Evolutionary conservation across 2,329 filamentous ascomycete genomes (phyloP).

Genomic region (Colletotrichum sp.): DNA sequence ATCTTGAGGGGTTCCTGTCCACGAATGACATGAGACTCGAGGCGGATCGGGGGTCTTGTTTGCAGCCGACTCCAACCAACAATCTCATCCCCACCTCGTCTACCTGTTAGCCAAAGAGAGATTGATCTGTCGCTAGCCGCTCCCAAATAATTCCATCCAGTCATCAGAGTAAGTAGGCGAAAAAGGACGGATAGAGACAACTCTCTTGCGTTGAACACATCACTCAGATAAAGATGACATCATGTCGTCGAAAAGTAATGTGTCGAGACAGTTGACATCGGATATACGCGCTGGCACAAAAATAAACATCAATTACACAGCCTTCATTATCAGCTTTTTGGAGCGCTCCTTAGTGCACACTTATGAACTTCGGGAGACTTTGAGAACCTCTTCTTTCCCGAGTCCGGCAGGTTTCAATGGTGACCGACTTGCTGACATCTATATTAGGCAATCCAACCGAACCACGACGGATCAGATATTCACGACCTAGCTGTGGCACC

Average conservation of each 20-base stretch:
- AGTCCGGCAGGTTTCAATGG: neutral
- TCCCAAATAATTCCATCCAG: neutral
- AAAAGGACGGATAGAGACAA: neutral
- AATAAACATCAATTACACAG: neutral
- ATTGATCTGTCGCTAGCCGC: neutral
- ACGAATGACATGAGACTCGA: neutral
- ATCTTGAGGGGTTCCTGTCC: neutral
- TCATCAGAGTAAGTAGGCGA: neutral
- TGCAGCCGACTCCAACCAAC: neutral
- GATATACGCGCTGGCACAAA: neutral
- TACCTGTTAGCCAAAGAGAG: neutral
- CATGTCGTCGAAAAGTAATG: neutral
- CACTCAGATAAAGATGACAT: neutral
- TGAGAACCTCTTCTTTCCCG: neutral
- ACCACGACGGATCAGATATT: neutral
- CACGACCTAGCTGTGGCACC: neutral
- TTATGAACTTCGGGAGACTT: neutral
- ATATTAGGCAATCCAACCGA: neutral
- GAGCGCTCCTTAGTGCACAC: neutral
- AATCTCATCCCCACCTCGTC: neutral
- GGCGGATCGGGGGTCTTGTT: neutral
- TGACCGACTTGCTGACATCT: neutral
- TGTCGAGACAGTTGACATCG: neutral
- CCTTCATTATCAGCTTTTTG: neutral
- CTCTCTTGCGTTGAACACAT: neutral